Base-by-base conservation (phyloP, 306 rosid species). In the Aeschynomene evenia region DNA sequence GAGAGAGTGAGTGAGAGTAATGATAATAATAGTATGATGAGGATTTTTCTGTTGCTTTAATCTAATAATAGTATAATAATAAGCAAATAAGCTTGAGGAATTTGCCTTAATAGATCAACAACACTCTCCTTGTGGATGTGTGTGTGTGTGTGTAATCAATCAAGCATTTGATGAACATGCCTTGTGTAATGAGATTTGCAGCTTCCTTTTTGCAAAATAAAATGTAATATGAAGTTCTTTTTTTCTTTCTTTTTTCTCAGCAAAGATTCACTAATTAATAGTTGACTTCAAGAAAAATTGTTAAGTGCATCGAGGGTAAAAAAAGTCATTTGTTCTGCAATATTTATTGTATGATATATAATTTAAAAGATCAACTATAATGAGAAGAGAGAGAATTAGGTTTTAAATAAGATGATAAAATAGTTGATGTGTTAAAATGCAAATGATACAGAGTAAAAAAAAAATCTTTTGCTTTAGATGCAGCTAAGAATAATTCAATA, bases 31-130 rank as follows among this genome's bases (percentile, higher is more conserved):
- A 42, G 37, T 6, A 3, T 29, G 12, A 3, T 29, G 12, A 4
- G 21, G 45, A 37, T 48, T 22, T 37, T 20, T 20, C 50, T 16
- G 68, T 23, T 36, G 28, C 66, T 52, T 20, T n/a, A n/a, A n/a
- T n/a, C n/a, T n/a, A n/a, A 42, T 26, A 16, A 21, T 21, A n/a
- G n/a, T n/a, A n/a, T n/a, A n/a, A 20, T 43, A 42, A 23, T 52
- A 9, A 57, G 1, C 71, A 37, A n/a, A 54, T 49, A 37, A 80
- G 63, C 28, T 63, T 73, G 60, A 53, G 62, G 61, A 55, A 70
- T 69, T 63, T n/a, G 69, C 19, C 61, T 48, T 34, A n/a, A n/a
- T 28, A 28, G 1, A 69, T 40, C 59, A n/a, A n/a, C 65, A 66
- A 58, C 53, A n/a, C 19, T n/a, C 36, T 48, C 40, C 36, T 74